phyloP scores from a whole-genome alignment of 169 alveolate species.

The Besnoitia besnoiti region DNA sequence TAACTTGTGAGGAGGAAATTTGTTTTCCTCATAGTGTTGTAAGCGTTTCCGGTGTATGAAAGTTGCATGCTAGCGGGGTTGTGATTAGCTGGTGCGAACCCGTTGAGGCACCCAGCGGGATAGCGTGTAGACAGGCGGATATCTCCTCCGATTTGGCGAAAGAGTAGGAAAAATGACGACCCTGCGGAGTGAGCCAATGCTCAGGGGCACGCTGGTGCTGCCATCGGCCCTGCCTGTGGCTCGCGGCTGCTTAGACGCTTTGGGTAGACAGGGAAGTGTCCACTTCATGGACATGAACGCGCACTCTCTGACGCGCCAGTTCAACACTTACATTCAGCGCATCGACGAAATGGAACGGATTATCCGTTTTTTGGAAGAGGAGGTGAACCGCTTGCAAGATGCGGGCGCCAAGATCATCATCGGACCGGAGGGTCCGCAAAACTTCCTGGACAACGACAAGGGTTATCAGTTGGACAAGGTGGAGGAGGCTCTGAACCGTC shows the following conservation, averaged over 20 bases:
- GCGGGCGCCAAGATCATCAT: conserved; percentile 63
- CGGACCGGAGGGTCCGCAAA: conserved; percentile 68
- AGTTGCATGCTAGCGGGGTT: neutral
- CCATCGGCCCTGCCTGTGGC: conserved; percentile 88
- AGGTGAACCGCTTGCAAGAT: conserved; percentile 45
- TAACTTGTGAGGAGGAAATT: neutral
- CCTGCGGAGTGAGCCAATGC: conserved; percentile 82
- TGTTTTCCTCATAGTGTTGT: neutral
- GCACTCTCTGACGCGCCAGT: conserved; percentile 87
- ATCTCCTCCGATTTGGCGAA: neutral
- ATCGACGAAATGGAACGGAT: conserved; percentile 90
- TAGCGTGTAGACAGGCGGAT: neutral
- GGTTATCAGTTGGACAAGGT: conserved; percentile 76
- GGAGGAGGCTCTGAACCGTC: conserved; percentile 79
- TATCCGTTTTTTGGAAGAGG: conserved; percentile 64
- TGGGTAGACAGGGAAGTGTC: conserved; percentile 85
- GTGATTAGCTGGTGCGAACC: neutral
- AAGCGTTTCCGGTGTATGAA: neutral
- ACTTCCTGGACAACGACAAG: conserved; percentile 75
- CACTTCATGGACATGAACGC: conserved; percentile 86
- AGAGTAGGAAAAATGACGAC: conserved; percentile 50
- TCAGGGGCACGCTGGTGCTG: conserved; percentile 91
- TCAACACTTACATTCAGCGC: conserved; percentile 89
- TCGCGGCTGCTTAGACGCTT: conserved; percentile 83
- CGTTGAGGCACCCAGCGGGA: neutral